These are phyloP conservation scores for Aegilops tauschii DNA, from an alignment of 176 grass and related monocot genomes.

Conservation along the genomic window DNA sequence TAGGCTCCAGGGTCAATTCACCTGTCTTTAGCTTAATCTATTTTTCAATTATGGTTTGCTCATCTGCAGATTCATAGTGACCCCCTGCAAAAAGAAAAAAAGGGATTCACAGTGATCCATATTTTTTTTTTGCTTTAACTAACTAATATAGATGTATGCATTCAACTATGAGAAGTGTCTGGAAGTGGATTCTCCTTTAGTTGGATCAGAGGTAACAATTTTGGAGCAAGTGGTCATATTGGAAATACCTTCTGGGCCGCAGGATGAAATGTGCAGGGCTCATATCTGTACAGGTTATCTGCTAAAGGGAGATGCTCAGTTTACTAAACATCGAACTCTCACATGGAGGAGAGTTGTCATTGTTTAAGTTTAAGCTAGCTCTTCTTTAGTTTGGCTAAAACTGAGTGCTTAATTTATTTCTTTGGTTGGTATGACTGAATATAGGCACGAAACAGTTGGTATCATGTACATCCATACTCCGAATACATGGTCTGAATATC, in stretches of 20 bases:
- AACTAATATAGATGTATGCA: too few relatives aligned
- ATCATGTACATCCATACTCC: too few relatives aligned
- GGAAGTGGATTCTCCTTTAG: neutral
- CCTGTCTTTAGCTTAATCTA: too few relatives aligned
- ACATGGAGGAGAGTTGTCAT: neutral
- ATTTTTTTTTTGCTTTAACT: neutral
- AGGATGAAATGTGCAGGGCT: neutral
- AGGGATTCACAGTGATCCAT: too few relatives aligned
- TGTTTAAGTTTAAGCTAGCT: neutral
- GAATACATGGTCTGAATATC: too few relatives aligned
- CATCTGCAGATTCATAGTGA: neutral
- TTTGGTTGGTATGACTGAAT: too few relatives aligned
- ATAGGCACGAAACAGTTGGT: too few relatives aligned
- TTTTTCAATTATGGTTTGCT: neutral
- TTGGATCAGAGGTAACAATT: neutral
- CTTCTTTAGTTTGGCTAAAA: too few relatives aligned
- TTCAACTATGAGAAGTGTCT: neutral
- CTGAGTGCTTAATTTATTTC: too few relatives aligned
- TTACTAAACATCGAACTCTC: neutral
- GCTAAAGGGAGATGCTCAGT: neutral
- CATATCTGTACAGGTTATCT: neutral
- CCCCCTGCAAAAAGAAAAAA: too few relatives aligned
- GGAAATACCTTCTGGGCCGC: neutral
- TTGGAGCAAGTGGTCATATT: neutral
- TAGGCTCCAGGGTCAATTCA: too few relatives aligned